phyloP scores from a whole-genome alignment of 2,329 filamentous ascomycete genomes.

The Phialophora expanda region DNA sequence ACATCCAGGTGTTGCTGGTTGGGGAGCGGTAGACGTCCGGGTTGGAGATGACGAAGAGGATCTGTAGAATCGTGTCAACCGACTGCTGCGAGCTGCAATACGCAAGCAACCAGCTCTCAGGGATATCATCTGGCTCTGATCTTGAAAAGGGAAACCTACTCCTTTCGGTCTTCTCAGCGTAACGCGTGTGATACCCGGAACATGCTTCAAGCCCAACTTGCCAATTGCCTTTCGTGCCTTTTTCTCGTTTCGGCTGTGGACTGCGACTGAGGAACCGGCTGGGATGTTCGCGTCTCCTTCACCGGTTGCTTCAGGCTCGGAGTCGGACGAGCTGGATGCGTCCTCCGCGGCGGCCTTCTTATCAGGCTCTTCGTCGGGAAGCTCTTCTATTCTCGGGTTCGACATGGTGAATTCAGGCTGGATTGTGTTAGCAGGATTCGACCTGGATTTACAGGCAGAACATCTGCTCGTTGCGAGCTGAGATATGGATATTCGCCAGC shows the following conservation, averaged over 20 bases:
- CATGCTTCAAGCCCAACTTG: constrained; percentile 95
- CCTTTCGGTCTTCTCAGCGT: constrained; percentile 98
- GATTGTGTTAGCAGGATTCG: neutral
- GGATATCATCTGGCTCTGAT: neutral
- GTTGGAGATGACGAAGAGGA: constrained; percentile 99
- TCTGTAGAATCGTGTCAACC: constrained; percentile 59
- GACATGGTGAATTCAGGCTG: constrained; percentile 68
- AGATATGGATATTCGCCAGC: neutral
- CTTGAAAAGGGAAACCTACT: constrained; percentile 65
- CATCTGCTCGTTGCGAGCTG: neutral
- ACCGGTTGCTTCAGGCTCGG: constrained; percentile 50
- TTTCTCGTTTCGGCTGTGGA: constrained; percentile 99
- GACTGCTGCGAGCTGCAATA: neutral
- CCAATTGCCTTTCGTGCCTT: constrained; percentile 99
- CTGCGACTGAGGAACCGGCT: constrained; percentile 83
- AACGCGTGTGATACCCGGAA: constrained; percentile 96
- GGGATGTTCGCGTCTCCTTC: constrained; percentile 67
- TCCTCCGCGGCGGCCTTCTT: constrained; percentile 83
- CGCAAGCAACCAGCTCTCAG: neutral
- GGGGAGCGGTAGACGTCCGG: constrained; percentile 99
- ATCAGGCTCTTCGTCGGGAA: constrained; percentile 83
- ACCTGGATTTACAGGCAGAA: neutral
- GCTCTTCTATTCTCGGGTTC: constrained; percentile 96
- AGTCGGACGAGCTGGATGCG: constrained; percentile 58
- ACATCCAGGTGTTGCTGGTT: constrained; percentile 99